phyloP scores from a whole-genome alignment of 352 stramenopile species.

The Pythium sukuiense region DNA sequence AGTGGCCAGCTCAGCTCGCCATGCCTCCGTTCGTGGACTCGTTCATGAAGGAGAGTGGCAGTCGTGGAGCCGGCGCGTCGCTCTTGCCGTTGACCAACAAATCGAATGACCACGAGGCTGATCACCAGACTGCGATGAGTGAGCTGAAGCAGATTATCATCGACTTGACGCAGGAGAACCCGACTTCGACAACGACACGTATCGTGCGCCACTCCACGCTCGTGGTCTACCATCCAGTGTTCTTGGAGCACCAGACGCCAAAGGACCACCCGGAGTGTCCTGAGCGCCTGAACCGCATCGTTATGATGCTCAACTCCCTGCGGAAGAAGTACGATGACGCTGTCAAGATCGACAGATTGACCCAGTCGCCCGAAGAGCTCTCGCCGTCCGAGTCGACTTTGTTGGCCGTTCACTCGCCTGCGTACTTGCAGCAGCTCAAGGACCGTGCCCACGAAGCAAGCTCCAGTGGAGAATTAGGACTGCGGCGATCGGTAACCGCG shows the following conservation, averaged over 20 bases:
- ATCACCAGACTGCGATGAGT: conserved; percentile 46
- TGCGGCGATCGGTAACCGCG: conserved; percentile 6
- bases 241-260: conserved; percentile 83
- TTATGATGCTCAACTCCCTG: conserved; percentile 64
- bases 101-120: conserved; percentile 15
- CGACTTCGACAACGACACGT: conserved; percentile 20
- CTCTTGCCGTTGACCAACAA: conserved; percentile 1
- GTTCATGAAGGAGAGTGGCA: conserved; percentile 19
- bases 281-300: conserved; percentile 73
- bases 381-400: conserved; percentile 74
- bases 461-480: not conserved
- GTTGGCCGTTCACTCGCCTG: conserved; percentile 80
- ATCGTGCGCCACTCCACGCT: conserved; percentile 42
- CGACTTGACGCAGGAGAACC: conserved; percentile 67
- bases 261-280: conserved; percentile 83
- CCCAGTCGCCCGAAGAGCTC: conserved; percentile 66
- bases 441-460: conserved; percentile 59
- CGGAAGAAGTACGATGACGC: conserved; percentile 64
- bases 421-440: conserved; percentile 76
- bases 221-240: conserved; percentile 82
- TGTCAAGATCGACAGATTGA: conserved; percentile 70
- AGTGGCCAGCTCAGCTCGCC: conserved; percentile 60
- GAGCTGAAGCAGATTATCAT: conserved; percentile 82
- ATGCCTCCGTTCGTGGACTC: conserved; percentile 24
- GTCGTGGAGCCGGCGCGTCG: not conserved